Evolutionary conservation across 805 yeast species (phyloP).

Genomic region (Schwanniomyces yamadae): DNA sequence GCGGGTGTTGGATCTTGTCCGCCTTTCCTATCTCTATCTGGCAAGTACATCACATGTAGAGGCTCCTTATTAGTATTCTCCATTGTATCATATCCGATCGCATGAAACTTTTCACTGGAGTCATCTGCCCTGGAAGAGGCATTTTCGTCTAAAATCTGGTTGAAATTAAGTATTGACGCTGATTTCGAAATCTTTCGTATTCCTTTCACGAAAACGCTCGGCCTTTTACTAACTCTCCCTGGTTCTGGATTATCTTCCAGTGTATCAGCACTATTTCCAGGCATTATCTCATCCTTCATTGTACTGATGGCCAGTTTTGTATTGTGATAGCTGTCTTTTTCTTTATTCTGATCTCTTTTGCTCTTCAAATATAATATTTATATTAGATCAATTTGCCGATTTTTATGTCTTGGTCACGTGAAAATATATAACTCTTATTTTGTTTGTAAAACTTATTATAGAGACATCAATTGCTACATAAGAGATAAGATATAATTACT

Average conservation of each 20-base stretch:
- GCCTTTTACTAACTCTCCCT: constrained; percentile 5
- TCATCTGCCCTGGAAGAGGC: not conserved
- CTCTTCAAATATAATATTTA: no score
- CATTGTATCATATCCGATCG: constrained; percentile 35
- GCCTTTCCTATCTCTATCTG: constrained; percentile 10
- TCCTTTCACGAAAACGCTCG: constrained; percentile 25
- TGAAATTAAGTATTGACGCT: constrained; percentile 23
- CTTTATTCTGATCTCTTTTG: no score
- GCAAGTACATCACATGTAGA: constrained; percentile 28
- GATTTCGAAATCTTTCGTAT: constrained; percentile 29
- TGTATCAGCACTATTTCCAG: not conserved
- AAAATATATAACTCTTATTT: no score
- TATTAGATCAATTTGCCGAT: no score
- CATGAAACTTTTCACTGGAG: constrained; percentile 23
- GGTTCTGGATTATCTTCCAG: not conserved
- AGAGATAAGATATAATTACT: no score
- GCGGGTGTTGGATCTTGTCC: not conserved
- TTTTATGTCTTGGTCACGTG: no score
- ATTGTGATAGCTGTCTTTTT: no score
- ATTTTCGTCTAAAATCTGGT: constrained; percentile 7
- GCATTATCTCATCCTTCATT: not conserved
- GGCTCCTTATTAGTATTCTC: constrained; percentile 25
- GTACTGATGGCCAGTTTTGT: no score
- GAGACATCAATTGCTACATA: no score
- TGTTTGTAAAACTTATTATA: no score